Conservation (phyloP, 2,329 filamentous ascomycete genomes). For the Sclerotinia glacialis region DNA sequence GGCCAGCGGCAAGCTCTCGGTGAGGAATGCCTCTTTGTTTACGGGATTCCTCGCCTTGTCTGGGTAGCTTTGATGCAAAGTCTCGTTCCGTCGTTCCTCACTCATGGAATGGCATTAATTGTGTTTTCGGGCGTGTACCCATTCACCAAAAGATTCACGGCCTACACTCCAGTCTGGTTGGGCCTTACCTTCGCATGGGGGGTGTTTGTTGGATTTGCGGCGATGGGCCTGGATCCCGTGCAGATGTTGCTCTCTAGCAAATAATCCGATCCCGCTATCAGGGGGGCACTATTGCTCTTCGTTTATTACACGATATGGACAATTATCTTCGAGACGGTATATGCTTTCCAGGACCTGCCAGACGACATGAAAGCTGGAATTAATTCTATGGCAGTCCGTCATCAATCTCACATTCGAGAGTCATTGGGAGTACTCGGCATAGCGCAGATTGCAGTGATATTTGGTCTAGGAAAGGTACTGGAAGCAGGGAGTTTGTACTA, state of each 20-base stretch:
- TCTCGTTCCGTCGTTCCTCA: neutral
- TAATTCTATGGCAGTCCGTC: conserved; percentile 7
- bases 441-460: neutral
- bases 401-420: conserved; percentile 1
- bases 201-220: neutral
- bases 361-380: conserved; percentile 23
- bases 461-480: neutral
- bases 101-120: neutral
- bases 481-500: neutral
- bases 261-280: neutral
- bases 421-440: neutral
- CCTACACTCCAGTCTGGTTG: neutral
- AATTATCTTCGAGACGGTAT: conserved; percentile 19
- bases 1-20: neutral
- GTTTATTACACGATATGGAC: conserved; percentile 7
- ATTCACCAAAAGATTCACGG: neutral
- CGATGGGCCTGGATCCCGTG: neutral
- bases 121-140: neutral
- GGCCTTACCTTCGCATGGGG: neutral
- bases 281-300: neutral
- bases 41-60: neutral
- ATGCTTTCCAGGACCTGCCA: conserved; percentile 21
- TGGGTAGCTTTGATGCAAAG: neutral
- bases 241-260: neutral
- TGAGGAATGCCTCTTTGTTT: neutral